phyloP scores from a whole-genome alignment of 1,139 yeast genomes.

The Geotrichum carabidarum region DNA sequence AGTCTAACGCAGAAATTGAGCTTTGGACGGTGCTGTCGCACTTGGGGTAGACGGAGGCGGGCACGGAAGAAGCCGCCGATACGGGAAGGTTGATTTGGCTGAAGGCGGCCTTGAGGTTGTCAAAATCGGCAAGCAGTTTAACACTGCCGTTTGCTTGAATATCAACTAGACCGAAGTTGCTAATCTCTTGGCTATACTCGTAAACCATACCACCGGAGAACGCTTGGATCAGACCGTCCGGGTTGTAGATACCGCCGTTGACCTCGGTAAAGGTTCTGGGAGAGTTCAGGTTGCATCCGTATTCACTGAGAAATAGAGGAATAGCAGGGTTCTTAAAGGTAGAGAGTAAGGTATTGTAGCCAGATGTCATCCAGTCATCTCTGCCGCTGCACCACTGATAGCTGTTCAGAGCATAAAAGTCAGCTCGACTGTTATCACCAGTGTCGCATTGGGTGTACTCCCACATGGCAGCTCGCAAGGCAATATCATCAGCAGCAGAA shows the following conservation, averaged over 20 bases:
- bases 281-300: constrained; percentile 79
- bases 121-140: constrained; percentile 32
- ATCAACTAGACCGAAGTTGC: constrained; percentile 81
- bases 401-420: constrained; percentile 91
- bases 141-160: constrained; percentile 54
- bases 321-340: constrained; percentile 57
- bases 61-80: constrained; percentile 17
- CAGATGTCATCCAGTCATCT: constrained; percentile 52
- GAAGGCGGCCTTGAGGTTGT: constrained; percentile 30
- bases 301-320: constrained; percentile 88
- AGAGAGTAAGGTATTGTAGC: constrained; percentile 58
- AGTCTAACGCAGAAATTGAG: constrained; percentile 37
- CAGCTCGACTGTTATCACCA: constrained; percentile 53
- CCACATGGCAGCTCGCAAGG: constrained; percentile 69
- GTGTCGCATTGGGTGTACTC: constrained; percentile 68
- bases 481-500: constrained; percentile 89
- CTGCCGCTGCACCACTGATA: constrained; percentile 92
- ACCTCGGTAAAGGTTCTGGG: constrained; percentile 85
- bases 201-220: constrained; percentile 90
- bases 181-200: constrained; percentile 83
- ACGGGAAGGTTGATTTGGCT: constrained; percentile 19
- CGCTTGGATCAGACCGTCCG: constrained; percentile 43
- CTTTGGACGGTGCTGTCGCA: constrained; percentile 28
- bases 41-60: constrained; percentile 6
- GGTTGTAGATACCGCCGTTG: constrained; percentile 38